Percentiles rank a stretch among this genome's conserved stretches.
phyloP scores from a whole-genome alignment of 805 yeast genomes.

The Ogataea angusta region DNA sequence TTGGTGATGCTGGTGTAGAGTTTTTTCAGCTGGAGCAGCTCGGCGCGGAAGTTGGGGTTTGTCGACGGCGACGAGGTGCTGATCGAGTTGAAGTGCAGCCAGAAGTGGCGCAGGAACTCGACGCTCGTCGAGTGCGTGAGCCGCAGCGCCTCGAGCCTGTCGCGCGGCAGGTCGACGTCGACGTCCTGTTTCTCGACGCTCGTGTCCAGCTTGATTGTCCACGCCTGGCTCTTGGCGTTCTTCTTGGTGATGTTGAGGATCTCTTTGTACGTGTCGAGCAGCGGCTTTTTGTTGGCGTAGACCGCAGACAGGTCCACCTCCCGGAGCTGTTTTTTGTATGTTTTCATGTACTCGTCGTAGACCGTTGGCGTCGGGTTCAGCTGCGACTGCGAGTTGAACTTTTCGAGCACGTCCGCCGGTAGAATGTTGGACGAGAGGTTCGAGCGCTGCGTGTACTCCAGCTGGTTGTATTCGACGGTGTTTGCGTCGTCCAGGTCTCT shows the following conservation, averaged over 20 bases:
- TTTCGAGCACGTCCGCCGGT: constrained; percentile 22
- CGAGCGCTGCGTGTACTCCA: constrained; percentile 33
- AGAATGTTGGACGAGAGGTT: constrained; percentile 25
- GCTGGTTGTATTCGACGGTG: constrained; percentile 50
- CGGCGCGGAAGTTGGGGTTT: constrained; percentile 31
- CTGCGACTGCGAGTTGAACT: constrained; percentile 24
- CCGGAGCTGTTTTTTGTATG: constrained; percentile 18
- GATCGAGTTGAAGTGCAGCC: constrained; percentile 52
- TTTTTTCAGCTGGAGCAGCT: constrained; percentile 37
- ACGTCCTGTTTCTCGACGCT: constrained; percentile 25
- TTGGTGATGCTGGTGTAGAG: constrained; percentile 48
- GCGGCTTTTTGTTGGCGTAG: constrained; percentile 31
- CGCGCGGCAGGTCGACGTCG: constrained; percentile 29
- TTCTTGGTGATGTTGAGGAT: constrained; percentile 47
- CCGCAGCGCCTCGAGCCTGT: constrained; percentile 45
- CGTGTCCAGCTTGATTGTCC: constrained; percentile 32
- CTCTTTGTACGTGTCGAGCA: constrained; percentile 42
- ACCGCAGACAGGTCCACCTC: constrained; percentile 25
- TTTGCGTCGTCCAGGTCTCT: constrained; percentile 49
- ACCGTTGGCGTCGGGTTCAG: constrained; percentile 26
- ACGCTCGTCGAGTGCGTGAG: constrained; percentile 69
- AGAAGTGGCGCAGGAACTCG: constrained; percentile 74
- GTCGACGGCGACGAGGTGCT: constrained; percentile 28
- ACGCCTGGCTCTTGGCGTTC: constrained; percentile 49
- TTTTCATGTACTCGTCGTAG: constrained; percentile 25